phyloP scores from a whole-genome alignment of 257 asterid genomes.

The Fraxinus excelsior region DNA sequence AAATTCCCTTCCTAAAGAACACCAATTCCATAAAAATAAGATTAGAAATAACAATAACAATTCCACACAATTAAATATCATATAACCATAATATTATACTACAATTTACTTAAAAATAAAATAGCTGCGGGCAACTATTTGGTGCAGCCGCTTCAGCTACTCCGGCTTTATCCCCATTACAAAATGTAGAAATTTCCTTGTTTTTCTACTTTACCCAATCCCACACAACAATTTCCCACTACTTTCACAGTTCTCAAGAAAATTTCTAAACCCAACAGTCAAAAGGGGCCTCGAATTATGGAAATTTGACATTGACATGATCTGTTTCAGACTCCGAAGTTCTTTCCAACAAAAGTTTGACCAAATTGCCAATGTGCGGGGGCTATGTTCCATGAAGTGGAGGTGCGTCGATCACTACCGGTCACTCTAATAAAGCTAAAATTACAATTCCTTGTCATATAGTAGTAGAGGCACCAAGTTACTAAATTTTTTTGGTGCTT shows the following conservation, averaged over 20 bases:
- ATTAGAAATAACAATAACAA: no score
- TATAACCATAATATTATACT: neutral
- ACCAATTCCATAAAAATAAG: conserved; percentile 21
- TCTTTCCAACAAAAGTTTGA: conserved; percentile 77
- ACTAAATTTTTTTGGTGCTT: no score
- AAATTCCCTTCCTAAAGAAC: neutral
- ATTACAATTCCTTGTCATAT: no score
- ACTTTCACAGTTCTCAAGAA: conserved; percentile 36
- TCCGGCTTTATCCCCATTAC: conserved; percentile 1
- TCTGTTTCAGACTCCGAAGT: conserved; percentile 58
- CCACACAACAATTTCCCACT: no score
- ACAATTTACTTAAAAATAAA: conserved; percentile 13
- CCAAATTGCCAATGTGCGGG: conserved; percentile 82
- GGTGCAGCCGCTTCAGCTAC: conserved; percentile 82
- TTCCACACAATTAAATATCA: conserved; percentile 18
- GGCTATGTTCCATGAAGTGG: conserved; percentile 78
- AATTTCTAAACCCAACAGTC: conserved; percentile 33
- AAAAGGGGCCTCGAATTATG: conserved; percentile 21
- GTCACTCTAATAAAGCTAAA: conserved; percentile 70
- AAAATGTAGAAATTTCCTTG: conserved; percentile 25
- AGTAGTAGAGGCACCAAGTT: no score
- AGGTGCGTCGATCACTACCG: conserved; percentile 68
- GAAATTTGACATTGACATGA: neutral
- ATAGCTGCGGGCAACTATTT: conserved; percentile 81
- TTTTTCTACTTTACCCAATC: conserved; percentile 21